Conservation (phyloP, 2,329 filamentous ascomycete genomes). For the Diaporthe sp. region DNA sequence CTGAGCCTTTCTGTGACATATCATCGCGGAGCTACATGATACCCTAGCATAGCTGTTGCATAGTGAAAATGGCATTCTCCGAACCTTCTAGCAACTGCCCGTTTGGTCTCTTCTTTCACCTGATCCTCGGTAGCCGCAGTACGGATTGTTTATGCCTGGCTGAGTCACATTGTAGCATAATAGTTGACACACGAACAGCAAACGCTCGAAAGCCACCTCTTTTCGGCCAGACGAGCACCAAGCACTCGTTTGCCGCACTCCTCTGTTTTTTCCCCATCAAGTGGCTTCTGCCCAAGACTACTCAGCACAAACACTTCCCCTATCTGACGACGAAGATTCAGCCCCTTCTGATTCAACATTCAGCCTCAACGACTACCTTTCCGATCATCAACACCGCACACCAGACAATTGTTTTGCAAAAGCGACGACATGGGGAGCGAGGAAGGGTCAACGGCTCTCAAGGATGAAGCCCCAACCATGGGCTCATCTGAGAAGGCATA, state of each 20-base stretch:
- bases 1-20: no score
- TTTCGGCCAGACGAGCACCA: not conserved
- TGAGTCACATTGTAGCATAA: not conserved
- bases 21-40: not conserved
- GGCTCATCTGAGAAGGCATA: not conserved
- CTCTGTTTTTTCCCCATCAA: not conserved
- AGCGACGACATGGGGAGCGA: not conserved
- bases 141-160: not conserved
- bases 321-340: not conserved
- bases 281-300: not conserved
- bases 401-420: not conserved
- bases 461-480: not conserved
- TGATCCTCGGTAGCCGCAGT: no score
- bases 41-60: not conserved
- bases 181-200: not conserved
- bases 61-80: not conserved
- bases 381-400: not conserved
- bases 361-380: not conserved
- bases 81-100: not conserved
- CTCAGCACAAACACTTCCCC: not conserved
- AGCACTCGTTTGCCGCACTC: not conserved
- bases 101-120: no score
- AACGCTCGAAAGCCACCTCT: not conserved
- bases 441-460: not conserved
- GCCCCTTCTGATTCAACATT: not conserved